These are phyloP conservation scores for Nitzschia sp. DNA, from an alignment of 108 stramenopile species.

Conservation along the genomic window DNA sequence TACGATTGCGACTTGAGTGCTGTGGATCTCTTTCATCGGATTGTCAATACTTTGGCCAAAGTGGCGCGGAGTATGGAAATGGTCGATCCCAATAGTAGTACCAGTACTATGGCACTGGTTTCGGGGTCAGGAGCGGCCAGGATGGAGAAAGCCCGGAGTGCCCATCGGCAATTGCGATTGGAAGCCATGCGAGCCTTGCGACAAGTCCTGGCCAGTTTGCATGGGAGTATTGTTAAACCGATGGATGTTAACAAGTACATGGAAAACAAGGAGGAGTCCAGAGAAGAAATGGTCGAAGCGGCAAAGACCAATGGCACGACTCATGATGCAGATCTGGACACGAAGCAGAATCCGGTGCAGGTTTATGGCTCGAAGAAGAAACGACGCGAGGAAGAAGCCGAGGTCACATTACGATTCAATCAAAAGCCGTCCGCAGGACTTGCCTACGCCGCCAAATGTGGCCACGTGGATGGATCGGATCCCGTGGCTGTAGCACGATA, in stretches of 20 bases:
- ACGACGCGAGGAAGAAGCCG: slow-evolving; percentile 84
- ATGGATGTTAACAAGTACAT: slow-evolving; percentile 18
- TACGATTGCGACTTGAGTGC: slow-evolving; percentile 98
- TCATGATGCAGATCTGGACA: neutral
- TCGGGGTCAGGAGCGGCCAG: slow-evolving; percentile 58
- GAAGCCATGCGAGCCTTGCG: slow-evolving; percentile 82
- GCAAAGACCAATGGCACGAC: neutral
- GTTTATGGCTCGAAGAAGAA: slow-evolving; percentile 93
- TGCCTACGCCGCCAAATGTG: slow-evolving; percentile 79
- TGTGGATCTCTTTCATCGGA: slow-evolving; percentile 91
- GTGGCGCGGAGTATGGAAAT: slow-evolving; percentile 73
- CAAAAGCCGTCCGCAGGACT: slow-evolving; percentile 93
- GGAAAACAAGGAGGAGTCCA: neutral
- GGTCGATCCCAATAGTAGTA: slow-evolving; percentile 32
- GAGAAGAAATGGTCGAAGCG: neutral
- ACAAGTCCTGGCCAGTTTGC: slow-evolving; percentile 82
- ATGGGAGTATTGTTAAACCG: slow-evolving; percentile 75
- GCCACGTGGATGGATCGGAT: slow-evolving; percentile 77
- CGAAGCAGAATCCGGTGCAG: slow-evolving; percentile 69
- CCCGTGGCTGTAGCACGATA: slow-evolving; percentile 88
- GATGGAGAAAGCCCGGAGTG: slow-evolving; percentile 61
- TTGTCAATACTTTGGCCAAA: slow-evolving; percentile 89
- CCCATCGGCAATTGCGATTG: slow-evolving; percentile 73
- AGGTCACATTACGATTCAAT: slow-evolving; percentile 94
- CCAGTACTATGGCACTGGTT: slow-evolving; percentile 24